phyloP scores from a whole-genome alignment of 495 filamentous ascomycete genomes.

The Schizothecium vesticola region DNA sequence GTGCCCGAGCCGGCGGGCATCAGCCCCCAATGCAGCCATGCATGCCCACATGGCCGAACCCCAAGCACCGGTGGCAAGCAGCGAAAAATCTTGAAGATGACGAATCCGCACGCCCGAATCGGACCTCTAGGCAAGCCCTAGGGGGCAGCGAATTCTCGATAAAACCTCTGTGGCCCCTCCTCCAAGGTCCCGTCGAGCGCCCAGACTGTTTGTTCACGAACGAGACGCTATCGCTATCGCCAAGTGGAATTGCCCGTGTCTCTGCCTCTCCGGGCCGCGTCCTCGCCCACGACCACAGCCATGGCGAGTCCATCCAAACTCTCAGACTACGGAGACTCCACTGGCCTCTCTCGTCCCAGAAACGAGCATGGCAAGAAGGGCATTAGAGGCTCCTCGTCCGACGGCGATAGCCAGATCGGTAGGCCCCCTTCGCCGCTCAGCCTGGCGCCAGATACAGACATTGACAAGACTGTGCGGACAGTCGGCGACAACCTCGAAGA shows the following conservation, averaged over 20 bases:
- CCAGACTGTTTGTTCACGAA: neutral
- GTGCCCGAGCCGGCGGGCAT: neutral
- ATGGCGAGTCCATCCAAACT: neutral
- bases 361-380: neutral
- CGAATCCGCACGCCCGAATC: neutral
- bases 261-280: neutral
- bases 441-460: neutral
- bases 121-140: neutral
- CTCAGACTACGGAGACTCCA: neutral
- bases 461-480: neutral
- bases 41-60: neutral
- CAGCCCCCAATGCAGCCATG: neutral
- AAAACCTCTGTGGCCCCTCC: neutral
- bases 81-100: neutral
- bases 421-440: neutral
- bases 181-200: neutral
- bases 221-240: neutral
- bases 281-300: neutral
- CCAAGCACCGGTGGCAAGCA: neutral
- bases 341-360: neutral
- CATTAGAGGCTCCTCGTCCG: neutral
- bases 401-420: neutral
- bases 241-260: neutral
- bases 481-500: constrained; percentile 19
- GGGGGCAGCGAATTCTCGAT: neutral